phyloP scores from a whole-genome alignment of 169 alveolate species.

The Besnoitia besnoiti region DNA sequence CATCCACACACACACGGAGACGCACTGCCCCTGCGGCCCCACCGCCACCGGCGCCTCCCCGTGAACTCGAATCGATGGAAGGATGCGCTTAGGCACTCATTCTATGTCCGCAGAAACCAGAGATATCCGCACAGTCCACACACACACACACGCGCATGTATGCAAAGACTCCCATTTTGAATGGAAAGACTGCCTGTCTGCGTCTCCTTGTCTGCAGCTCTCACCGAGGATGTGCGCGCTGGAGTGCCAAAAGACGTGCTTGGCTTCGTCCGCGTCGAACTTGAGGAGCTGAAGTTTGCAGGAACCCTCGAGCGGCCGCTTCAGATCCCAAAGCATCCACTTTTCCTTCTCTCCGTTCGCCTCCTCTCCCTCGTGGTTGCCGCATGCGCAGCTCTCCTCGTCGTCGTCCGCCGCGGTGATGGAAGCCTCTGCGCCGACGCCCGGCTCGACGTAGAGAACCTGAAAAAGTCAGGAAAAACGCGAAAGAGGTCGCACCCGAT shows the following conservation, averaged over 20 bases:
- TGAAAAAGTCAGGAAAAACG: background rate
- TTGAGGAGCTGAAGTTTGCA: slow-evolving; percentile 70
- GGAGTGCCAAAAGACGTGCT: slow-evolving; percentile 98
- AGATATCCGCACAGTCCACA: too few species aligned
- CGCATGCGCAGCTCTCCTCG: slow-evolving; percentile 75
- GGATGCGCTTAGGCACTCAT: too few species aligned
- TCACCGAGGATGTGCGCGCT: slow-evolving; percentile 95
- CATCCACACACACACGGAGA: background rate
- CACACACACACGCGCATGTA: too few species aligned
- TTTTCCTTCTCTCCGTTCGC: slow-evolving; percentile 3
- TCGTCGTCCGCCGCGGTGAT: slow-evolving; percentile 63
- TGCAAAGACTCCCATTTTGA: too few species aligned
- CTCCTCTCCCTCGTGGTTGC: slow-evolving; percentile 87
- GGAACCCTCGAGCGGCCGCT: slow-evolving; percentile 97
- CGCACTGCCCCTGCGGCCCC: too few species aligned
- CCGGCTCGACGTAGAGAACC: slow-evolving; percentile 41
- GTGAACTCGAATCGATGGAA: too few species aligned
- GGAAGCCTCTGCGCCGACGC: background rate
- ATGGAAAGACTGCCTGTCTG: too few species aligned
- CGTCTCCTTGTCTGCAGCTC: background rate
- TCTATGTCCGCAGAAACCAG: too few species aligned
- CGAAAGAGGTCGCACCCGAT: background rate
- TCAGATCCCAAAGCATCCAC: slow-evolving; percentile 94
- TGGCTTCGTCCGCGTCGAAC: slow-evolving; percentile 95
- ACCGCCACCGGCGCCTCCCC: too few species aligned